Evolutionary conservation across 352 stramenopile genomes (phyloP), one percentile per base, ranked within the genome.

Genomic region (Phytophthora pseudosyringae): DNA sequence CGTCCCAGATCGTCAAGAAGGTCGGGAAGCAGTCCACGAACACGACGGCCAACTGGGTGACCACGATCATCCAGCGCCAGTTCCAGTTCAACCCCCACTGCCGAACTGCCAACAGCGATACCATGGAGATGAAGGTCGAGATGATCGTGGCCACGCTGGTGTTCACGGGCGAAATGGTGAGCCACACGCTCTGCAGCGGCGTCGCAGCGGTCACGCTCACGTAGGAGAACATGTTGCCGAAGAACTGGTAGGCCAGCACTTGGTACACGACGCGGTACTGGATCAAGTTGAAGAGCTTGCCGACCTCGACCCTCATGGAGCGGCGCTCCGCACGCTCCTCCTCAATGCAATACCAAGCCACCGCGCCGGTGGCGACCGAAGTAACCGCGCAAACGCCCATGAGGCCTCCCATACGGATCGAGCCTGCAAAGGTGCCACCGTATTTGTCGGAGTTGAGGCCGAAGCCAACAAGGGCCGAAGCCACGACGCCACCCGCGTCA

Each of bases 381-480:
- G 75, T 73, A 43, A 52, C 48, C 2, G 74, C 29, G 41, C 71
- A 85, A 63, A 78, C 43, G 15, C 63, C 67, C 76, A 90, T 88
- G 44, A 90, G 64, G n/a, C 64, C 67, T 36, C 80, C 72, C 51
- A 88, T 76, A 10, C 69, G 73, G 44, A 91, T 74, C 3, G 78
- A 78, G 9, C 62, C 75, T 0, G 63, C 61, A 64, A 89, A 91
- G 0, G 54, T 61, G 28, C 83, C 83, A 13, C 79, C 83, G 45
- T 89, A 92, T 15, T 81, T 67, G 7, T 54, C 35, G 21, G 67
- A 71, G 60, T 90, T 92, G 49, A 92, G 67, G 1, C 79, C 80
- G 15, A 92, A 75, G 12, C 81, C 81, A 35, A 76, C 75, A 47
- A 92, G 64, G 15, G 82, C 68, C 4, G 68, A 72, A 28, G 81